Evolutionary conservation across 2,329 filamentous ascomycete genomes (phyloP).

Genomic region (Capronia epimyces): DNA sequence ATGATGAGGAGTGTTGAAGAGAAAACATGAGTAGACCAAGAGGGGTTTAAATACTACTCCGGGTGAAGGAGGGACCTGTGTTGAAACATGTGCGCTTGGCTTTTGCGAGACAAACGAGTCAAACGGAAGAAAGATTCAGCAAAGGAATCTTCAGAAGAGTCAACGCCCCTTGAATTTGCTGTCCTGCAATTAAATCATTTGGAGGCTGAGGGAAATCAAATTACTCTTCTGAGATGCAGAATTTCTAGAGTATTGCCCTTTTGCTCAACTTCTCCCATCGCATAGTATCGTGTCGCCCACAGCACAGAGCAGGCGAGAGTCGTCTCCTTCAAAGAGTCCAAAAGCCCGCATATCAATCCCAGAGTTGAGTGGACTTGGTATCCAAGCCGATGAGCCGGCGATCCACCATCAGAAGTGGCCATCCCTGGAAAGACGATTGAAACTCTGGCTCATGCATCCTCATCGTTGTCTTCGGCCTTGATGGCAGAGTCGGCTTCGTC

Average conservation of each 20-base stretch:
- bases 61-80: background rate
- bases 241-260: background rate
- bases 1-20: background rate
- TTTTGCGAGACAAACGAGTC: too few relatives aligned
- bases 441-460: background rate
- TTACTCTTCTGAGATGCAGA: conserved; percentile 1
- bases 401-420: too few relatives aligned
- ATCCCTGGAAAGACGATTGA: background rate
- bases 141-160: too few relatives aligned
- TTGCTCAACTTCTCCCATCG: background rate
- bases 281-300: background rate
- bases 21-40: conserved; percentile 2
- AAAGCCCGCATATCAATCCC: background rate
- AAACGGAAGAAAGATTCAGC: too few relatives aligned
- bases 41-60: conserved; percentile 3
- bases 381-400: background rate
- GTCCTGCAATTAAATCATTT: too few relatives aligned
- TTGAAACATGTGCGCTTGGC: background rate
- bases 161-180: too few relatives aligned
- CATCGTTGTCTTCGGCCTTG: background rate
- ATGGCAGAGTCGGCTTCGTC: background rate
- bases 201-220: background rate
- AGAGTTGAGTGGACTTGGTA: background rate
- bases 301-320: background rate
- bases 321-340: background rate